These are phyloP conservation scores for Ambrosiella cleistominuta DNA, from an alignment of 2,329 filamentous ascomycete genomes.

Conservation along the genomic window DNA sequence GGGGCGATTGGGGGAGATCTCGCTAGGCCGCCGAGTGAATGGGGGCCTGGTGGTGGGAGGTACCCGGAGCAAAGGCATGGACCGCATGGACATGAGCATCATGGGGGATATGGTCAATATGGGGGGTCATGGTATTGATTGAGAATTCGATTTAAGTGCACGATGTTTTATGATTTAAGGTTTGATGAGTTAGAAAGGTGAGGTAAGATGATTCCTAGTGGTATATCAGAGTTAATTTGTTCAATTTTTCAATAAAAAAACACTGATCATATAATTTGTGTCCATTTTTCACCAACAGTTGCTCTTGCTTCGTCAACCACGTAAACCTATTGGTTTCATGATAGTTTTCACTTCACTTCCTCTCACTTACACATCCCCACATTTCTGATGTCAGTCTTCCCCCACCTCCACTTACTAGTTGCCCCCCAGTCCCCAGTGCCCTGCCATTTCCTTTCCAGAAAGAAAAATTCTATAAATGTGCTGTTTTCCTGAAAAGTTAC, in stretches of 20 bases:
- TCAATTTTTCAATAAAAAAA: background rate
- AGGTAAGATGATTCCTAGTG: too few relatives aligned
- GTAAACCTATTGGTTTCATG: background rate
- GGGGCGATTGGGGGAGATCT: background rate
- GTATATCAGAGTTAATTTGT: too few relatives aligned
- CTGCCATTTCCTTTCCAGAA: background rate
- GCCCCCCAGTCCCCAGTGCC: background rate
- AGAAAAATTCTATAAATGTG: background rate
- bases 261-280: background rate
- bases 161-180: too few relatives aligned
- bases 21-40: background rate
- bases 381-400: background rate
- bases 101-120: background rate
- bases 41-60: background rate
- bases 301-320: background rate
- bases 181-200: too few relatives aligned
- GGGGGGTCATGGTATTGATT: background rate
- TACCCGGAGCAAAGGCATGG: background rate
- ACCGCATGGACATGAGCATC: background rate
- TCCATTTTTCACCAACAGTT: background rate
- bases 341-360: background rate
- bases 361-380: background rate
- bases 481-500: background rate
- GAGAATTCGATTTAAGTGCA: background rate
- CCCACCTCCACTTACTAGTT: background rate